A percentile compares a stretch with the other conserved stretches of the same genome.
These are phyloP conservation scores for Diversispora eburnea DNA, from an alignment of 192 early-diverging fungal genomes.

Conservation along the genomic window DNA sequence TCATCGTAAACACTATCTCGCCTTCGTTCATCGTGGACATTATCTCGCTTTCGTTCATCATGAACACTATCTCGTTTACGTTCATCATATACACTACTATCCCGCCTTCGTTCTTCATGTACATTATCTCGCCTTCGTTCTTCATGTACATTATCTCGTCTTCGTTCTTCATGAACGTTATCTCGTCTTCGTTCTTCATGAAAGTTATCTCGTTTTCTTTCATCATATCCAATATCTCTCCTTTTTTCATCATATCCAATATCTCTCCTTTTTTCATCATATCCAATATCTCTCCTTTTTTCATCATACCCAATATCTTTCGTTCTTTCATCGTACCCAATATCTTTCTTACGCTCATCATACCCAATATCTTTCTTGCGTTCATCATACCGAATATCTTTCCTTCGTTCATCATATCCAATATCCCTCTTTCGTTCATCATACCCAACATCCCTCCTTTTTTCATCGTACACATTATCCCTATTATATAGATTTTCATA, in stretches of 20 bases:
- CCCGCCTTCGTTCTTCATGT: constrained; percentile 1
- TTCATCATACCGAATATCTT: no score
- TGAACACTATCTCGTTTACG: neutral
- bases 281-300: neutral
- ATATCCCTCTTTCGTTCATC: no score
- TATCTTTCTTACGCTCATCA: no score
- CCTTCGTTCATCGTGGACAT: no score
- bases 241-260: neutral
- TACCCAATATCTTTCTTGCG: no score
- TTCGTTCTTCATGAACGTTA: neutral
- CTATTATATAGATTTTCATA: neutral
- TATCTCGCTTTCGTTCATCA: constrained; percentile 8
- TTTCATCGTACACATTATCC: no score
- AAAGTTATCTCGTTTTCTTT: neutral
- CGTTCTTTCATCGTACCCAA: no score
- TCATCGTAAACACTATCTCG: neutral
- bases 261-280: neutral
- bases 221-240: neutral
- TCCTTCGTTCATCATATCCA: no score
- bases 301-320: neutral
- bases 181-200: constrained; percentile 1
- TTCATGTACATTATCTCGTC: neutral
- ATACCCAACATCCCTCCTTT: no score
- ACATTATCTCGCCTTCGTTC: neutral
- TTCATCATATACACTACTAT: neutral